Base-by-base conservation (phyloP, 208 protist species). In the Histomonas meleagridis region DNA sequence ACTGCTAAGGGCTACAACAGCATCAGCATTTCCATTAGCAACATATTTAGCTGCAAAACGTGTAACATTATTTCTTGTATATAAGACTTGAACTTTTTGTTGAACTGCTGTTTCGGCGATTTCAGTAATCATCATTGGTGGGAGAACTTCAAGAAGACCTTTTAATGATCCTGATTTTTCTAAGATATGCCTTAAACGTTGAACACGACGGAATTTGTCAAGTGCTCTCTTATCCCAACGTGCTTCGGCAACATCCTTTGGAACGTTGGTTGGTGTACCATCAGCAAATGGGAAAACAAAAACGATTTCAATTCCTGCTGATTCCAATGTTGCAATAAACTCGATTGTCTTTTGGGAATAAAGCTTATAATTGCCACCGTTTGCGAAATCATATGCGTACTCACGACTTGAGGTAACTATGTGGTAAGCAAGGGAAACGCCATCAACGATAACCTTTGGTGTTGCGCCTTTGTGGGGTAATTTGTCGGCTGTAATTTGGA, bases 241-340 rank as follows among this genome's bases (percentile, higher is more conserved):
- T 4, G 76, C 23, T 49, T 51, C 76, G 10, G 46, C 55, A n/a
- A 86, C 46, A n/a, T n/a, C n/a, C n/a, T n/a, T n/a, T n/a, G n/a
- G n/a, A n/a, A n/a, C n/a, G n/a, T n/a, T n/a, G 51, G 76, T 40
- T 1, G 40, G 40, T 86, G 76, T 55, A 32, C 76, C 76, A 16
- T 86, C 76, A 38, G 76, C 40, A 86, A 86, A 46, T 38, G 76
- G 76, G 38, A 86, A 46, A 55, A 86, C 76, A 32, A 86, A 55
- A 7, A 46, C 46, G 3, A 28, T 23, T 49, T 86, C 23, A 51
- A 46, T 14, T 32, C n/a, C 26, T 26, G n/a, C 51, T 18, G 51
- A 32, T 10, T 32, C 10, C 9, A 86, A 35, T 9, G 18, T 40
- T 51, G 1, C 46, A 46, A 86, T n/a, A 35, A 86, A 86, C 55